A percentile compares a stretch with the other conserved stretches of the same genome.
Conservation (phyloP, 2,329 filamentous ascomycete species). For the Pseudomassariella vexata region DNA sequence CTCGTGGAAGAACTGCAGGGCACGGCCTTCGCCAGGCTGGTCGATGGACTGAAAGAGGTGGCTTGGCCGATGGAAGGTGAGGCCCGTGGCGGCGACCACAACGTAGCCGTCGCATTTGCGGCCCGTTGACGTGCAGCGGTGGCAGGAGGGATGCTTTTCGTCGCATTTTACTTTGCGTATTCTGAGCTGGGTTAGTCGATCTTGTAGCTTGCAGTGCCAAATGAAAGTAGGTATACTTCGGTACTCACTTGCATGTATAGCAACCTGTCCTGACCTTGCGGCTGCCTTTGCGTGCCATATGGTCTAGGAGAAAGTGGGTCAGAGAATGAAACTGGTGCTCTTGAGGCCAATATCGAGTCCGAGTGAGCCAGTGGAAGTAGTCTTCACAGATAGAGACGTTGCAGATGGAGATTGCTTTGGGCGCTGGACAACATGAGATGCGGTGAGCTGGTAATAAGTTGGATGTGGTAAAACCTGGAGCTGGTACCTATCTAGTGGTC, state of each 20-base stretch:
- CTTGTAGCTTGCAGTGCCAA: not conserved
- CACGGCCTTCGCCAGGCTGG: constrained; percentile 21
- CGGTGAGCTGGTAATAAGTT: no score
- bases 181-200: not conserved
- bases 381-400: no score
- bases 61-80: constrained; percentile 30
- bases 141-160: constrained; percentile 3
- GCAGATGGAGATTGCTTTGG: no score
- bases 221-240: not conserved
- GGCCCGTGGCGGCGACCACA: constrained; percentile 8
- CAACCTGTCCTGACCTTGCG: constrained; percentile 6
- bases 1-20: constrained; percentile 30
- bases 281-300: constrained; percentile 4
- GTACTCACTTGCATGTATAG: constrained; percentile 5
- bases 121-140: constrained; percentile 19
- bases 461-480: no score
- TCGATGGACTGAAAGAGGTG: constrained; percentile 18
- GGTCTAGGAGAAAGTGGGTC: no score
- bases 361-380: no score
- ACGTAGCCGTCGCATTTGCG: constrained; percentile 28
- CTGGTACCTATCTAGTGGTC: no score
- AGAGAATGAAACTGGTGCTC: no score
- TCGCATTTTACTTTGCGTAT: constrained; percentile 5
- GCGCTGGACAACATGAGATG: no score
- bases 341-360: no score